Evolutionary conservation across 2,329 filamentous ascomycete species (phyloP), one percentile per base, ranked within the genome.

Genomic region (Coniochaeta prunicola): DNA sequence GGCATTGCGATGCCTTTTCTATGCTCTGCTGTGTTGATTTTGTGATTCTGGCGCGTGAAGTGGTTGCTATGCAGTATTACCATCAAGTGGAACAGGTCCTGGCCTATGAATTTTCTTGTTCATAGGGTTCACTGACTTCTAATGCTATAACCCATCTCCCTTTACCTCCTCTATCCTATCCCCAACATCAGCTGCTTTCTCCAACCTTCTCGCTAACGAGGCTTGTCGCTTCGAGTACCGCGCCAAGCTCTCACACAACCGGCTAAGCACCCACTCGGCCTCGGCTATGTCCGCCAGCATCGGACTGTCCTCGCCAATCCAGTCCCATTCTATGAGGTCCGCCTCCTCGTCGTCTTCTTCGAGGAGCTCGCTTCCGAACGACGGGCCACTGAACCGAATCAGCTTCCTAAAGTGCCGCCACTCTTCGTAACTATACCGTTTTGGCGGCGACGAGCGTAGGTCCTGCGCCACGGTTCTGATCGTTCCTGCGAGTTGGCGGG

Each of bases 271-370:
- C 81, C 87, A 90, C 68, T 89, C 84, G 0, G 84, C 77, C 71
- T 90, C 87, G 7, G 76, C 80, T 61, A 82, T 73, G 53, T 81
- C 79, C 3, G 83, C 81, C 65, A 89, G 73, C 80, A 90, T 82
- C 0, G 87, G 87, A 65, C 84, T 87, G 59, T 84, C 78, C 63
- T 88, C 81, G 0, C 86, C 86, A 58, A 90, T 84, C 87, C 87
- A 90, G 66, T 90, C 87, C 86, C 87, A 89, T 34, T 87, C 81
- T 1, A 88, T 74, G 19, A 86, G 66, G 0, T 81, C 84, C 30
- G 83, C 80, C n/a, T 81, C 77, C 21, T 82, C 79, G 59, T 83
- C 81, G 8, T 80, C 76, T 1, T 71, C 63, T 31, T 71, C 64
- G 2, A 71, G 64, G 12, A 69, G 67, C 7, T 69, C 64, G 2